Evolutionary conservation across 345 rosid species (phyloP), one percentile per base, ranked within the genome.

Genomic region (Heritiera fomes): DNA sequence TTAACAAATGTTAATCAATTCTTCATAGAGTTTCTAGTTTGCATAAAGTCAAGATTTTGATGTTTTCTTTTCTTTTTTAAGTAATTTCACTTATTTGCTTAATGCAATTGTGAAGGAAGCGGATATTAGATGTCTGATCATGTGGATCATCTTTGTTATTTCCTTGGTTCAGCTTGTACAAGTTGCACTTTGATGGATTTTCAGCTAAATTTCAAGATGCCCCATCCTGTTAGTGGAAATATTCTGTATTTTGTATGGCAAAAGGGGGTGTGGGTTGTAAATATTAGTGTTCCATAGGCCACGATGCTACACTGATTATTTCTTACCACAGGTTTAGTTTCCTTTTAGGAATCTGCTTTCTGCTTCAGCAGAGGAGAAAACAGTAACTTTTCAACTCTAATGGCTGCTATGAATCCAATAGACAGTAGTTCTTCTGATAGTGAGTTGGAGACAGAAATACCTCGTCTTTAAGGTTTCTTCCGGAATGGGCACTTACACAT

Each of bases 391-490:
- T 82, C 65, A 30, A 70, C 75, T 75, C 63, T 56, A 75, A 81
- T 86, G 85, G 88, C 85, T 71, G 80, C 82, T 9, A 76, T 75
- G 72, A 78, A 78, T 47, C 84, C 89, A 71, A 95, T 95, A 84
- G 91, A 91, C 63, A 92, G 93, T 52, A 93, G 97, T 85, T 95
- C 98, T 23, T 90, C 96, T 77, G 98, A 95, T 77, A 91, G 95
- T 80, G 98, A 93, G 7, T 72, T 75, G 2, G 65, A 64, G 80
- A 78, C 34, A 30, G 46, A 74, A 79, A 75, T 70, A 6, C 67
- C 53, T 75, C 85, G 30, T 65, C 81, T 38, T 47, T 40, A 53
- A 69, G 83, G 71, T 86, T 84, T 78, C 93, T 91, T n/a, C 61
- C 65, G 8, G 32, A 28, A 17, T 87, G 89, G 88, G 83, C 80